Conservation (phyloP, 2,329 filamentous ascomycete species). For the Ilyonectria robusta region DNA sequence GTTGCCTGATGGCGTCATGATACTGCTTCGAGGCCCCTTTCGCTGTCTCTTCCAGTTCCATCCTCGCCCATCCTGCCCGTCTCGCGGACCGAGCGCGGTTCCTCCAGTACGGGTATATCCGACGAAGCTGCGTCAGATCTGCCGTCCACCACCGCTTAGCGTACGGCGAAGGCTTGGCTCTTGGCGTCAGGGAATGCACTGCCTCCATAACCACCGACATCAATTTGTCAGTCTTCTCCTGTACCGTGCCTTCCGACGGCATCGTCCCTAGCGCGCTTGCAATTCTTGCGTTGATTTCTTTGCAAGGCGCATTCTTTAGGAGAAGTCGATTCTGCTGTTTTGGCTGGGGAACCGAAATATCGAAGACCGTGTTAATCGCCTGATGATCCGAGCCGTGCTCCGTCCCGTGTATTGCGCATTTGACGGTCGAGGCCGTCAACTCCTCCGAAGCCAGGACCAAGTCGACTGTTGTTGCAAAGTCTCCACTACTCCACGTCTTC, state of each 20-base stretch:
- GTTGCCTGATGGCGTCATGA: constrained; percentile 43
- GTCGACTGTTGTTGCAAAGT: constrained; percentile 43
- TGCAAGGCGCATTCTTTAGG: constrained; percentile 27
- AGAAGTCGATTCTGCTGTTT: not conserved
- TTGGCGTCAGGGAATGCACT: too few species aligned
- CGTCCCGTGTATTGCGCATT: not conserved
- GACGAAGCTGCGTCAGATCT: constrained; percentile 47
- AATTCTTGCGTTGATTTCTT: constrained; percentile 27
- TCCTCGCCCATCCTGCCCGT: constrained; percentile 25
- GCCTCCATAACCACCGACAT: too few species aligned
- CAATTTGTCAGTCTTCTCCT: constrained; percentile 18
- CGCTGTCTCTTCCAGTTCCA: constrained; percentile 38
- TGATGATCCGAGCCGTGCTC: constrained; percentile 26
- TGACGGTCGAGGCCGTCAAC: constrained; percentile 25
- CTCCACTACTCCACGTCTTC: constrained; percentile 50
- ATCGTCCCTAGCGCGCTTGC: constrained; percentile 10
- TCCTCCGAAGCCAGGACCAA: constrained; percentile 43
- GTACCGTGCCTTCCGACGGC: constrained; percentile 12
- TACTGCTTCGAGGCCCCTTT: constrained; percentile 43
- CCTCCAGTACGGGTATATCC: constrained; percentile 47
- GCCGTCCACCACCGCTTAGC: constrained; percentile 50
- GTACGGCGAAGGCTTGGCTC: too few species aligned
- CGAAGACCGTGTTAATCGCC: constrained; percentile 35
- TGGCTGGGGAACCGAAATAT: not conserved
- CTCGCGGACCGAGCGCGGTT: constrained; percentile 42